Evolutionary conservation across 768 basidiomycete species (phyloP).

Genomic region (Psilocybe cyanescens): DNA sequence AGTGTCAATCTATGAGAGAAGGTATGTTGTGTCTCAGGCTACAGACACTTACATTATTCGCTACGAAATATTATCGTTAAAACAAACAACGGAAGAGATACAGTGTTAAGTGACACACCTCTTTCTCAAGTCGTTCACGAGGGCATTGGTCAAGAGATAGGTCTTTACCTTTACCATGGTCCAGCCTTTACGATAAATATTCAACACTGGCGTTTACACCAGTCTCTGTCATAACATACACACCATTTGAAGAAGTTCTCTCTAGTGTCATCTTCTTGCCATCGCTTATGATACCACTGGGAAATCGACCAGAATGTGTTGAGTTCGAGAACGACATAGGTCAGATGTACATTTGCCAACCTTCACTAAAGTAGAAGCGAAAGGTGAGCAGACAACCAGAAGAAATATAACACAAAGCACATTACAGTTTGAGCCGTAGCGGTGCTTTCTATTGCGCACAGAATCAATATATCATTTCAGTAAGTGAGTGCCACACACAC

Average conservation of each 20-base stretch:
- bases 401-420: constrained; percentile 19
- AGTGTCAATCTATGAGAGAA: background rate
- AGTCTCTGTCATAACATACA: background rate
- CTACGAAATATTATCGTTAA: constrained; percentile 24
- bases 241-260: constrained; percentile 74
- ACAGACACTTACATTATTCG: constrained; percentile 42
- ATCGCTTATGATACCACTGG: constrained; percentile 62
- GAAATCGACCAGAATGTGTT: background rate
- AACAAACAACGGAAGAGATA: background rate
- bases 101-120: constrained; percentile 36
- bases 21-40: background rate
- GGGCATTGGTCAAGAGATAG: constrained; percentile 62
- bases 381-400: background rate
- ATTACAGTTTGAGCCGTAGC: constrained; percentile 65
- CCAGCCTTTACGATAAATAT: constrained; percentile 50
- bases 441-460: constrained; percentile 49
- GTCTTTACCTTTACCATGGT: constrained; percentile 59
- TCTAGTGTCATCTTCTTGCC: constrained; percentile 59
- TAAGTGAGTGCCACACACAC: constrained; percentile 15
- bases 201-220: background rate
- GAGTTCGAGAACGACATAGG: background rate
- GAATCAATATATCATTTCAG: background rate
- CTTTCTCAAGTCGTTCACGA: constrained; percentile 60
- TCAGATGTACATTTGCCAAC: constrained; percentile 22
- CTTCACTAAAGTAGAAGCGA: constrained; percentile 39